Conservation (phyloP, 2,329 filamentous ascomycete genomes). For the Exophiala calicioides region DNA sequence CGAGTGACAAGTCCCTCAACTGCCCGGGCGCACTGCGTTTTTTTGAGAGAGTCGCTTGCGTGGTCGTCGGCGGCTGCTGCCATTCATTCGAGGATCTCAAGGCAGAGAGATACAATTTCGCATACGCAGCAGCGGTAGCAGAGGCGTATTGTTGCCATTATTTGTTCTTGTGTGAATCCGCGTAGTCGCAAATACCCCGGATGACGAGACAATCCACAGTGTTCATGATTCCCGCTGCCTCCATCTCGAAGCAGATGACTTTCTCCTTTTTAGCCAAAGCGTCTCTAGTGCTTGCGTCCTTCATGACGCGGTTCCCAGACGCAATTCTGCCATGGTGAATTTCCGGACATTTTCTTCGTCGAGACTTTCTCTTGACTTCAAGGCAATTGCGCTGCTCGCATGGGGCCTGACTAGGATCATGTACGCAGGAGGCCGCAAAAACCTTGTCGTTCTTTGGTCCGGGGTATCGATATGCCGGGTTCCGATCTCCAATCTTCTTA, state of each 20-base stretch:
- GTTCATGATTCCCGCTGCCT: conserved; percentile 29
- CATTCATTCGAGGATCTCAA: too few species aligned
- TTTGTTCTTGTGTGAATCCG: conserved; percentile 33
- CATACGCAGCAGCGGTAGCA: conserved; percentile 31
- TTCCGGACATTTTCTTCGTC: not conserved
- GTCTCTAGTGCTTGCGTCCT: conserved; percentile 27
- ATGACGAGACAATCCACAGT: conserved; percentile 11
- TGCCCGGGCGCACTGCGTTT: too few species aligned
- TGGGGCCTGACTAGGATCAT: too few species aligned
- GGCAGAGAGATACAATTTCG: conserved; percentile 20
- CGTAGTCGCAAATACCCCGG: conserved; percentile 34
- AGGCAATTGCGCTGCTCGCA: conserved; percentile 3
- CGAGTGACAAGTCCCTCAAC: too few species aligned
- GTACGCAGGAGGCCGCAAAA: too few species aligned
- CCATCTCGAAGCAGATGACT: conserved; percentile 34
- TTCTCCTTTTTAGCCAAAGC: conserved; percentile 13
- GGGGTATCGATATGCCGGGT: not conserved
- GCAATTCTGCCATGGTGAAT: conserved; percentile 32
- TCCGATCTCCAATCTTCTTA: too few species aligned
- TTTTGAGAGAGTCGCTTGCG: too few species aligned
- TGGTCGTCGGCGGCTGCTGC: too few species aligned
- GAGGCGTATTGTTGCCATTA: conserved; percentile 33
- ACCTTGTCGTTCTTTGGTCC: too few species aligned
- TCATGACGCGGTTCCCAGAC: conserved; percentile 34
- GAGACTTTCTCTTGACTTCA: too few species aligned